These are phyloP conservation scores for Lactarius hengduanensis DNA, from an alignment of 768 basidiomycete genomes.

Conservation along the genomic window DNA sequence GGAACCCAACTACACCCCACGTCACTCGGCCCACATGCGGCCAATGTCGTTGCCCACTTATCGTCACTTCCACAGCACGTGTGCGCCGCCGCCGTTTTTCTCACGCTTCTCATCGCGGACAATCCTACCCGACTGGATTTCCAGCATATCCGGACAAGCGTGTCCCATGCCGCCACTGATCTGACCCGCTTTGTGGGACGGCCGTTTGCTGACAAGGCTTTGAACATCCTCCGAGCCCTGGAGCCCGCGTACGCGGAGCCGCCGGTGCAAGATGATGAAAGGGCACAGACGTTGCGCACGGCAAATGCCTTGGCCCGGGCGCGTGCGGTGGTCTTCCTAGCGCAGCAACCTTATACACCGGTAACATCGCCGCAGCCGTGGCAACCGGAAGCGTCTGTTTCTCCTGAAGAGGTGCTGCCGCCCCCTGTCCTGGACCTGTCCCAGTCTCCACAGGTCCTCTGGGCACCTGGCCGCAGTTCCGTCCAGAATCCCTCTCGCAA, in stretches of 20 bases:
- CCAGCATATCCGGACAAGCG: slow-evolving; percentile 70
- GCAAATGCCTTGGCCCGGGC: slow-evolving; percentile 77
- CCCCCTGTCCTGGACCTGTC: slow-evolving; percentile 15
- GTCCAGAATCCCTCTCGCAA: slow-evolving; percentile 19
- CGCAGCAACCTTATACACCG: slow-evolving; percentile 49
- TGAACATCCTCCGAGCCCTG: slow-evolving; percentile 66
- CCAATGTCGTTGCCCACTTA: slow-evolving; percentile 79
- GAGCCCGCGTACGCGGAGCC: slow-evolving; percentile 72
- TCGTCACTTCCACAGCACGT: slow-evolving; percentile 82
- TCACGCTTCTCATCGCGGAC: slow-evolving; percentile 83
- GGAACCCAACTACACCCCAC: slow-evolving; percentile 75
- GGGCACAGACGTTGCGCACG: slow-evolving; percentile 57
- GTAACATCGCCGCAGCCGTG: slow-evolving; percentile 23
- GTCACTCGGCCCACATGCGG: slow-evolving; percentile 63
- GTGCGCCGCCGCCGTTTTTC: slow-evolving; percentile 87
- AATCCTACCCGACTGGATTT: slow-evolving; percentile 80
- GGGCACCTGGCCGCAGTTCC: slow-evolving; percentile 19
- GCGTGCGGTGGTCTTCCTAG: slow-evolving; percentile 56
- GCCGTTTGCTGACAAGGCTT: slow-evolving; percentile 71
- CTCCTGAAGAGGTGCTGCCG: slow-evolving; percentile 19
- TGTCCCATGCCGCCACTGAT: slow-evolving; percentile 63
- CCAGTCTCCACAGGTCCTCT: slow-evolving; percentile 21
- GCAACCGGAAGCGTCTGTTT: slow-evolving; percentile 20
- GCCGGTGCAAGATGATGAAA: slow-evolving; percentile 47
- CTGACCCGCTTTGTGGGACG: slow-evolving; percentile 64